These are phyloP conservation scores for Clonostachys byssicola DNA, from an alignment of 2,329 filamentous ascomycete genomes.

Conservation along the genomic window DNA sequence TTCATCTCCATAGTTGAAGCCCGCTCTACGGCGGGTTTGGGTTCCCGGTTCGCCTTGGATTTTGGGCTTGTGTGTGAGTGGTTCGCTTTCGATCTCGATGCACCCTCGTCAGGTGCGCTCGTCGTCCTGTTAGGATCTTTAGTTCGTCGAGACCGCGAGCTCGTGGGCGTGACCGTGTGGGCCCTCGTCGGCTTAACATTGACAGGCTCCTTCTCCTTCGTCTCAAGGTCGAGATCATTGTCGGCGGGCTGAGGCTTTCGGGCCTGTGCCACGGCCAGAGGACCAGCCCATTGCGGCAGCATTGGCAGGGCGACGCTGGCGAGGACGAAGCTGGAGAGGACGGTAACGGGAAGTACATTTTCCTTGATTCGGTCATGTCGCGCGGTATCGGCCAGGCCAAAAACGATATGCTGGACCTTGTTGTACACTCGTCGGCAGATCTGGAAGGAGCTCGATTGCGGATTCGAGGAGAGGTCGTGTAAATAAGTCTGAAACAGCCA, in stretches of 20 bases:
- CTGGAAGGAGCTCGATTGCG: slow-evolving; percentile 73
- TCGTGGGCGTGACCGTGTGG: slow-evolving; percentile 57
- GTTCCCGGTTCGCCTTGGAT: slow-evolving; percentile 16
- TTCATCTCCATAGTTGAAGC: slow-evolving; percentile 47
- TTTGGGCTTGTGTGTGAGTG: slow-evolving; percentile 11
- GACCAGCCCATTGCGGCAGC: slow-evolving; percentile 74
- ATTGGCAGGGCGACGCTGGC: slow-evolving; percentile 72
- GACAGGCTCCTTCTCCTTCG: slow-evolving; percentile 47
- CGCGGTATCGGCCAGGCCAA: slow-evolving; percentile 67
- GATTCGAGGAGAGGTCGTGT: slow-evolving; percentile 72
- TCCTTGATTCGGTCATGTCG: slow-evolving; percentile 75
- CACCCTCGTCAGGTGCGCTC: background rate
- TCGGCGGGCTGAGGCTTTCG: slow-evolving; percentile 58
- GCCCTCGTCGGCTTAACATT: slow-evolving; percentile 55
- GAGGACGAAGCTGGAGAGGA: slow-evolving; percentile 76
- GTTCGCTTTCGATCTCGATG: background rate
- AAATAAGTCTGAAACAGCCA: slow-evolving; percentile 89
- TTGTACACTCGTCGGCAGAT: slow-evolving; percentile 83
- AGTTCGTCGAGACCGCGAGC: slow-evolving; percentile 42
- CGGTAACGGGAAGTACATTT: slow-evolving; percentile 75
- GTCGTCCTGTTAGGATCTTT: slow-evolving; percentile 23
- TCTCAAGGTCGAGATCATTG: slow-evolving; percentile 18
- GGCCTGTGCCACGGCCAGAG: slow-evolving; percentile 77
- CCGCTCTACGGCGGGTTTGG: slow-evolving; percentile 30
- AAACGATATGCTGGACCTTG: slow-evolving; percentile 84